phyloP scores from a whole-genome alignment of 441 rosid species.

The Oxalis stricta region DNA sequence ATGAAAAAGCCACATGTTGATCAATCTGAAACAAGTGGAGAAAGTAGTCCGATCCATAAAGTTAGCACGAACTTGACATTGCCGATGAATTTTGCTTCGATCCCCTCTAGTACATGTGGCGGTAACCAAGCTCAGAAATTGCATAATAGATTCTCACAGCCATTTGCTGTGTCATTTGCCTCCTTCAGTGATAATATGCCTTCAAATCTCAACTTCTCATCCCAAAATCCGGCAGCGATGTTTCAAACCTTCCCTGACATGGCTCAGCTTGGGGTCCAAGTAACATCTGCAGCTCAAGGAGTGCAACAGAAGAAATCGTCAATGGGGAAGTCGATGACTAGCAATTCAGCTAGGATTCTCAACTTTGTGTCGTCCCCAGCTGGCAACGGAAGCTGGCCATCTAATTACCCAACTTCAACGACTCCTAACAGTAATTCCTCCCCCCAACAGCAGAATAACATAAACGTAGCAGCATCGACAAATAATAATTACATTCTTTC shows the following conservation, averaged over 20 bases:
- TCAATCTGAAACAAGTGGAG: no score
- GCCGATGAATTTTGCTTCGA: conserved; percentile 27
- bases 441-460: conserved; percentile 18
- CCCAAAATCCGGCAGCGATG: conserved; percentile 13
- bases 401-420: conserved; percentile 12
- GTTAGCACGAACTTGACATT: no score
- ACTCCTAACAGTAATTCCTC: conserved; percentile 13
- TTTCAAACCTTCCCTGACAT: conserved; percentile 18
- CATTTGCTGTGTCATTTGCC: conserved; percentile 27
- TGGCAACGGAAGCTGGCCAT: conserved; percentile 26
- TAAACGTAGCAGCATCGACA: no score
- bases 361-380: conserved; percentile 29
- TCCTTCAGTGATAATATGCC: conserved; percentile 17
- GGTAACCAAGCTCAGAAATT: no score
- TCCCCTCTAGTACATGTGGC: no score
- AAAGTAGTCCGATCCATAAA: no score
- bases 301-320: conserved; percentile 26
- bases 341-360: conserved; percentile 30
- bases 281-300: conserved; percentile 15
- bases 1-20: no score
- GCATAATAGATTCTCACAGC: no score
- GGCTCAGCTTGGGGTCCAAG: conserved; percentile 18
- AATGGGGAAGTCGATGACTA: conserved; percentile 19
- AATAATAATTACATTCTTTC: no score
- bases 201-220: conserved; percentile 32